phyloP scores from a whole-genome alignment of 1,139 yeast species.

The Petasospora fabianii region DNA sequence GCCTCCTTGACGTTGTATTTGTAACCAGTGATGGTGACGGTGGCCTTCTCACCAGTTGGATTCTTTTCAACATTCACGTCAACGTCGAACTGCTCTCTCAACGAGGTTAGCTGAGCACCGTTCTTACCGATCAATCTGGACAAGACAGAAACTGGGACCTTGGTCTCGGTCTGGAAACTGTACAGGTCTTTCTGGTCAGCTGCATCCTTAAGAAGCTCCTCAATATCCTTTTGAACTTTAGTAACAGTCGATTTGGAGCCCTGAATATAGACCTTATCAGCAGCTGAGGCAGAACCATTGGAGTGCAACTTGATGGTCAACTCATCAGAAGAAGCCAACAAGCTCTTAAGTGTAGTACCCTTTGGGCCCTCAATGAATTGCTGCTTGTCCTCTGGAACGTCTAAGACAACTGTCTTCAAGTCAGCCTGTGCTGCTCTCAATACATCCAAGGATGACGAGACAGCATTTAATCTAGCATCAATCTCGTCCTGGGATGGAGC shows the following conservation, averaged over 20 bases:
- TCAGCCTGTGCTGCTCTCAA: slow-evolving; percentile 58
- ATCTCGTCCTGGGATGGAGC: slow-evolving; percentile 49
- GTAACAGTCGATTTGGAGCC: slow-evolving; percentile 61
- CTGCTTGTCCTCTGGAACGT: slow-evolving; percentile 56
- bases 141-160: slow-evolving; percentile 64
- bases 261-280: slow-evolving; percentile 55
- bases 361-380: slow-evolving; percentile 54
- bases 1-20: slow-evolving; percentile 79
- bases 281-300: slow-evolving; percentile 37
- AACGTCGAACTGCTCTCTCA: slow-evolving; percentile 78
- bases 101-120: slow-evolving; percentile 67
- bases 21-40: slow-evolving; percentile 67
- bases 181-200: slow-evolving; percentile 59
- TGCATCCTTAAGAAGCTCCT: slow-evolving; percentile 56
- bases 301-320: slow-evolving; percentile 30
- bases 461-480: slow-evolving; percentile 42
- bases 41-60: slow-evolving; percentile 45
- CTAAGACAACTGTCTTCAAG: slow-evolving; percentile 49
- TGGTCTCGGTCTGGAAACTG: slow-evolving; percentile 49
- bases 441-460: slow-evolving; percentile 47
- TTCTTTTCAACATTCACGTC: slow-evolving; percentile 60
- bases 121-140: slow-evolving; percentile 87
- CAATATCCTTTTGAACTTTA: slow-evolving; percentile 49
- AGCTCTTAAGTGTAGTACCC: slow-evolving; percentile 51
- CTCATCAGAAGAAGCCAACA: slow-evolving; percentile 37